phyloP scores from a whole-genome alignment of 2,329 filamentous ascomycete genomes.

The Penicillium sp. region DNA sequence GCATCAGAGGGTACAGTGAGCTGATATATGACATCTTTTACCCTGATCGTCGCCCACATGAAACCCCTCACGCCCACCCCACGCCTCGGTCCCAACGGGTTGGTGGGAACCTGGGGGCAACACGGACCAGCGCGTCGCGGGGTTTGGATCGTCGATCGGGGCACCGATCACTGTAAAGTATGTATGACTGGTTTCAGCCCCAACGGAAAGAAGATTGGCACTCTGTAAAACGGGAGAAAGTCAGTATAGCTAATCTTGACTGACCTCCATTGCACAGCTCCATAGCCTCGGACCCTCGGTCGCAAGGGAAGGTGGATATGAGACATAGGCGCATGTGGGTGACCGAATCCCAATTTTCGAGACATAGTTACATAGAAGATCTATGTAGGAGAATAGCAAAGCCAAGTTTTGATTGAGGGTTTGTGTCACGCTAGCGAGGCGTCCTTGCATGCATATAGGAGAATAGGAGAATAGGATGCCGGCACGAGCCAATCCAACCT shows the following conservation, averaged over 20 bases:
- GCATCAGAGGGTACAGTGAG: background rate
- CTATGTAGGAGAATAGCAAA: background rate
- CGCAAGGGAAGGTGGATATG: background rate
- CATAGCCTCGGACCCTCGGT: conserved; percentile 1
- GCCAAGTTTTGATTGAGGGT: background rate
- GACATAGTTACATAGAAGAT: background rate
- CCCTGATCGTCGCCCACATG: conserved; percentile 5
- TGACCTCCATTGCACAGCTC: background rate
- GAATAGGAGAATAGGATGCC: no score
- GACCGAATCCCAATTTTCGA: background rate
- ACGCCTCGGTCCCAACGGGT: conserved; percentile 4
- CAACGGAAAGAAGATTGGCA: background rate
- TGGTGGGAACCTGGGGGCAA: background rate
- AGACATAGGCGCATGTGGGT: background rate
- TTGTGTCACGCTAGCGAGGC: background rate
- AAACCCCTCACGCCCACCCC: background rate
- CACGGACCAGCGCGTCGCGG: background rate
- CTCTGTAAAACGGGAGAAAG: background rate
- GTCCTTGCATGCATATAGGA: background rate
- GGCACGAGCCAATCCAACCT: no score
- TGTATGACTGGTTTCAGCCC: background rate
- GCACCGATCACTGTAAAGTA: background rate
- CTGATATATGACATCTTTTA: background rate
- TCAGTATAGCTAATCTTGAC: background rate
- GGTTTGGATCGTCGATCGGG: conserved; percentile 2